phyloP scores from a whole-genome alignment of 108 stramenopile genomes.

The Nitzschia sp. region DNA sequence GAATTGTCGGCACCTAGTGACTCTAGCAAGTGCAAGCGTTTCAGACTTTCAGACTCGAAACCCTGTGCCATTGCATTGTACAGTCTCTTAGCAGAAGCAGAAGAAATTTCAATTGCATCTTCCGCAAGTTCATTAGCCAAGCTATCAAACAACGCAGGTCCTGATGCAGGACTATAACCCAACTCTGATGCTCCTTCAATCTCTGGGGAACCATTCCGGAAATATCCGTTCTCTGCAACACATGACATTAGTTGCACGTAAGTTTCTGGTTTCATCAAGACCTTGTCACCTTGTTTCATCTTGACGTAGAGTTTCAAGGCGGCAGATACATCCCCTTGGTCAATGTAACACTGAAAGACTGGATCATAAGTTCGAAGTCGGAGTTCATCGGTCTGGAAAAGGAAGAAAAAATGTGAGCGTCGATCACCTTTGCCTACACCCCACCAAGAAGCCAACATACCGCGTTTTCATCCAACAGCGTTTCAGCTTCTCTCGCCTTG shows the following conservation, averaged over 20 bases:
- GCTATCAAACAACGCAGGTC: slow-evolving; percentile 69
- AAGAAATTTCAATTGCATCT: slow-evolving; percentile 68
- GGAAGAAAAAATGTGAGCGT: no score
- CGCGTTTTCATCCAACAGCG: slow-evolving; percentile 51
- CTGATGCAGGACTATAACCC: slow-evolving; percentile 44
- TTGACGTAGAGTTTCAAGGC: slow-evolving; percentile 60
- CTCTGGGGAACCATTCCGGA: background rate
- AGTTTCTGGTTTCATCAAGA: slow-evolving; percentile 67
- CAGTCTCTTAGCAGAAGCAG: slow-evolving; percentile 67
- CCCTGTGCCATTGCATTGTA: slow-evolving; percentile 68
- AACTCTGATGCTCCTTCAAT: slow-evolving; percentile 53
- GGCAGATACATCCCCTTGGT: slow-evolving; percentile 51
- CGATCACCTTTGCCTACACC: no score
- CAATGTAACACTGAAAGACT: slow-evolving; percentile 59
- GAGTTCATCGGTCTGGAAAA: slow-evolving; percentile 35
- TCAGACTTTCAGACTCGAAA: slow-evolving; percentile 37
- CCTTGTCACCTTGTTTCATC: slow-evolving; percentile 55
- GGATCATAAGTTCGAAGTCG: slow-evolving; percentile 79
- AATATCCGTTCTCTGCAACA: slow-evolving; percentile 54
- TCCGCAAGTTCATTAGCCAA: slow-evolving; percentile 72
- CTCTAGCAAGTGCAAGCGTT: slow-evolving; percentile 55
- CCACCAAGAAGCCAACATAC: slow-evolving; percentile 22
- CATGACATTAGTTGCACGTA: slow-evolving; percentile 64
- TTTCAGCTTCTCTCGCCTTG: slow-evolving; percentile 68
- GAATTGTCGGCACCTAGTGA: slow-evolving; percentile 42